Evolutionary conservation across 2,329 filamentous ascomycete species (phyloP), one percentile per base, ranked within the genome.

Genomic region (Penicillium sp.): DNA sequence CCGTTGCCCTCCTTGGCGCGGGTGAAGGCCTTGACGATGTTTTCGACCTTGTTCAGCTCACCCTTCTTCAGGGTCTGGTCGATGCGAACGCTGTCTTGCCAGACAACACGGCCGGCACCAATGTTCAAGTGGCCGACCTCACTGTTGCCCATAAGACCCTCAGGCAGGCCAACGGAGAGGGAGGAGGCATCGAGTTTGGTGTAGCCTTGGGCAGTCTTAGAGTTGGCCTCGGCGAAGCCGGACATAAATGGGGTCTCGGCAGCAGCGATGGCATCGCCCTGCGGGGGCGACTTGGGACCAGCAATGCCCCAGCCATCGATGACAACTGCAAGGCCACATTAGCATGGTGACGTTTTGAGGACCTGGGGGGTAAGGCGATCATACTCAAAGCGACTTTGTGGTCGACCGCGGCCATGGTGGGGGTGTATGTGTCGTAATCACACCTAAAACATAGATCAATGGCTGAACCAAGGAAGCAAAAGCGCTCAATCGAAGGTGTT

Each of bases 51-150:
- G 68, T 81, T 78, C 58, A 96, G 69, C 68, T 94, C 81, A 52
- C 79, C 81, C 59, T 89, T 88, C 78, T 91, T 93, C 73, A 95
- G 84, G 28, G 86, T 84, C 72, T 84, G 84, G 69, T 96, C 93
- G 71, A 98, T 98, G 60, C 93, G 86, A 53, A 98, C 93, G 51
- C 94, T 87, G 68, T 93, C 91, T 70, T 98, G 93, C 93, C 93
- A 98, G 59, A 98, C 93, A 47, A 98, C 93, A 61, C 93, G 81
- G 43, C 93, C 93, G 44, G 93, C 93, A 59, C 93, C 93, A 67
- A 98, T 97, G 78, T 98, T 98, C 74, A 98, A 72, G 71, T 98
- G 93, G 48, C 93, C 93, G 67, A 98, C 93, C 71, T 98, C 93
- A 57, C 87, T 94, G 77, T 98, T 98, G 53, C 93, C 93, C 93